phyloP scores from a whole-genome alignment of 148 eudicot genomes.

The Rhododendron ferrugineum region DNA sequence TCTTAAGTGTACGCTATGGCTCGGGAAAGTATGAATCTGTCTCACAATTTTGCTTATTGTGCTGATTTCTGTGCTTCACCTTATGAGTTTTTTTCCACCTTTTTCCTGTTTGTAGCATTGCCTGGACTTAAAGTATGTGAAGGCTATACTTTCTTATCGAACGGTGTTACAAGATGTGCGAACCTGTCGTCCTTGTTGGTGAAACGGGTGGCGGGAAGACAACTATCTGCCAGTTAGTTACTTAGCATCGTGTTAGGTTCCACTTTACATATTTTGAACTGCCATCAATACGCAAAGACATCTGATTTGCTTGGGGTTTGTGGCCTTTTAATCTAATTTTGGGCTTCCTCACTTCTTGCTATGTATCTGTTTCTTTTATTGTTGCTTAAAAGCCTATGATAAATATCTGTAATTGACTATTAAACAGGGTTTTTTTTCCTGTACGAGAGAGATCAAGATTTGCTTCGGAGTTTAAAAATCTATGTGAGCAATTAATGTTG shows the following conservation, averaged over 20 bases:
- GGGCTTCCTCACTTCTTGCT: conserved; percentile 3
- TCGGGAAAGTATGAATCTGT: conserved; percentile 25
- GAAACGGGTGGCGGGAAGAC: conserved; percentile 99
- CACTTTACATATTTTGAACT: conserved; percentile 71
- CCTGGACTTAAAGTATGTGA: conserved; percentile 82
- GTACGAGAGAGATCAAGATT: conserved; percentile 75
- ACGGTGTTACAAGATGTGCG: conserved; percentile 77
- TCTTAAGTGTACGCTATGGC: conserved; percentile 4
- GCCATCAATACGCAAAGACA: conserved; percentile 94
- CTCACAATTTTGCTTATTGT: not conserved
- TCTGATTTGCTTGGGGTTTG: conserved; percentile 97
- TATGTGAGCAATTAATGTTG: conserved; percentile 48
- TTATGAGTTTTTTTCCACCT: not conserved
- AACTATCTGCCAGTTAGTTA: conserved; percentile 78
- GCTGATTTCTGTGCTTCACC: not conserved
- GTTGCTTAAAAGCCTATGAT: not conserved
- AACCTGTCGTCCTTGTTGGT: conserved; percentile 93
- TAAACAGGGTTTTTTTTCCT: conserved; percentile 78
- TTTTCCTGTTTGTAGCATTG: conserved; percentile 43
- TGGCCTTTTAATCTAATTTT: conserved; percentile 7
- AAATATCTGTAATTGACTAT: conserved; percentile 8
- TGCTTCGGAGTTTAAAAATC: conserved; percentile 48
- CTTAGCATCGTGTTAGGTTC: conserved; percentile 58
- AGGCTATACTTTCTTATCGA: conserved; percentile 78
- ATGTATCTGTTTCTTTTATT: not conserved